Percentiles rank a stretch among this genome's conserved stretches.
Evolutionary conservation across 352 stramenopile species (phyloP).

Genomic region (Aphanomyces invadans): DNA sequence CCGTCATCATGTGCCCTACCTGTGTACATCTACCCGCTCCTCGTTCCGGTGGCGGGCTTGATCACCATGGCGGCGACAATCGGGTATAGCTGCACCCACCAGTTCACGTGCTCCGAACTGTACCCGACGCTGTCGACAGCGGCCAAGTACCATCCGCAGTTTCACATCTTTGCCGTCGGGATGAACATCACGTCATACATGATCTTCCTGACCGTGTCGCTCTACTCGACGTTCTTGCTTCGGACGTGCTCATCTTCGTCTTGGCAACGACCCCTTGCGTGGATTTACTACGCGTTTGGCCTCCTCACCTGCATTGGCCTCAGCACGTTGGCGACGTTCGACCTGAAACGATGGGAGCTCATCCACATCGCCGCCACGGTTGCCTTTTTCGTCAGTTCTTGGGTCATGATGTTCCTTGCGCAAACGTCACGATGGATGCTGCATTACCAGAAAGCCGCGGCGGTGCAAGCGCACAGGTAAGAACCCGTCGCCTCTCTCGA

Average conservation of each 20-base stretch:
- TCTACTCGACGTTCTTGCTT: constrained; percentile 13
- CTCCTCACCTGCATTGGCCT: constrained; percentile 47
- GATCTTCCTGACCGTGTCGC: constrained; percentile 40
- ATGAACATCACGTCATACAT: constrained; percentile 75
- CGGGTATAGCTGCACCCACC: constrained; percentile 49
- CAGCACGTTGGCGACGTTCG: constrained; percentile 38
- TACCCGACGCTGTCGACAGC: constrained; percentile 83
- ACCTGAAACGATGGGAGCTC: constrained; percentile 70
- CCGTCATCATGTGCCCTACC: background rate
- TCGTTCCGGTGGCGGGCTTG: constrained; percentile 65
- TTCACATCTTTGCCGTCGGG: constrained; percentile 55
- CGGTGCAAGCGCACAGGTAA: background rate
- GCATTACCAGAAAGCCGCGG: background rate
- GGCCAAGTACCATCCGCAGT: constrained; percentile 64
- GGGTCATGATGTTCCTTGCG: constrained; percentile 52
- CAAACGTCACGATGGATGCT: constrained; percentile 37
- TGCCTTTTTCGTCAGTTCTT: constrained; percentile 66
- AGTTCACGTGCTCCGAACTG: constrained; percentile 64
- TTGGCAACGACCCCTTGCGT: background rate
- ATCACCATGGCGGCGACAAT: constrained; percentile 68
- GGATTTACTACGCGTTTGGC: constrained; percentile 14
- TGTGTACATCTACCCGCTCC: constrained; percentile 34
- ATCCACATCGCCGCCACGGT: constrained; percentile 64
- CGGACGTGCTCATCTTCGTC: background rate
- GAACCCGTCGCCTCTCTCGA: no score